These are phyloP conservation scores for Eragrostis nindensis DNA, from an alignment of 176 grass and related monocot genomes.

Conservation along the genomic window DNA sequence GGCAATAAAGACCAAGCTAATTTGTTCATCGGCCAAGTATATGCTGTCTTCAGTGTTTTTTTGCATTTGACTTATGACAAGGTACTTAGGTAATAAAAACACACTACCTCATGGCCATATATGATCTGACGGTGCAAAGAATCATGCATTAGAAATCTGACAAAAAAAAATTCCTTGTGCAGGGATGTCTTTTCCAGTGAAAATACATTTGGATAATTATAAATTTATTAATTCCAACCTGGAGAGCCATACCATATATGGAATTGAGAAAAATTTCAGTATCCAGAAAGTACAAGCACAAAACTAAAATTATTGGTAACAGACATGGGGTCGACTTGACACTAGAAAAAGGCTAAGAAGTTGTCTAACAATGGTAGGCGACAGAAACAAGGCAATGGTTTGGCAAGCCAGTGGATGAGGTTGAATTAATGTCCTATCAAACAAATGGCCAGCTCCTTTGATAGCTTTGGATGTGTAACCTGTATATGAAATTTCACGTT, in stretches of 20 bases:
- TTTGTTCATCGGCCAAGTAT: conserved; percentile 11
- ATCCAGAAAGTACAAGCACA: neutral
- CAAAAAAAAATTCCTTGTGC: neutral
- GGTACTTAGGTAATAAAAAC: conserved; percentile 4
- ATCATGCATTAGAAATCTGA: neutral
- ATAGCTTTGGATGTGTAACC: neutral
- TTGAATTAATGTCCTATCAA: conserved; percentile 20
- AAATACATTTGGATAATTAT: conserved; percentile 7
- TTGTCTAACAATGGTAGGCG: conserved; percentile 10
- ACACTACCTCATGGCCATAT: neutral
- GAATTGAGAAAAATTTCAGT: neutral
- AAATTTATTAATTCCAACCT: neutral
- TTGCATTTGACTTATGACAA: conserved; percentile 19
- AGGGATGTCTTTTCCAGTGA: conserved; percentile 15
- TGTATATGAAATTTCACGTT: neutral
- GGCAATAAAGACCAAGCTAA: neutral
- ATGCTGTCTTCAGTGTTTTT: neutral
- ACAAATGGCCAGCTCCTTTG: neutral
- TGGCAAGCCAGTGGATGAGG: neutral
- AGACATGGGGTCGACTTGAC: conserved; percentile 15
- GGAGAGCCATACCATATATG: conserved; percentile 14
- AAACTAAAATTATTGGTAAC: conserved; percentile 4
- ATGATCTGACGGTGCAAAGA: neutral
- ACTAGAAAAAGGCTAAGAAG: conserved; percentile 19
- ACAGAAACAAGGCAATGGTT: conserved; percentile 30